Percentiles rank a stretch among this genome's conserved stretches.
These are phyloP conservation scores for Fagus crenata DNA, from an alignment of 306 rosid genomes.

Conservation along the genomic window DNA sequence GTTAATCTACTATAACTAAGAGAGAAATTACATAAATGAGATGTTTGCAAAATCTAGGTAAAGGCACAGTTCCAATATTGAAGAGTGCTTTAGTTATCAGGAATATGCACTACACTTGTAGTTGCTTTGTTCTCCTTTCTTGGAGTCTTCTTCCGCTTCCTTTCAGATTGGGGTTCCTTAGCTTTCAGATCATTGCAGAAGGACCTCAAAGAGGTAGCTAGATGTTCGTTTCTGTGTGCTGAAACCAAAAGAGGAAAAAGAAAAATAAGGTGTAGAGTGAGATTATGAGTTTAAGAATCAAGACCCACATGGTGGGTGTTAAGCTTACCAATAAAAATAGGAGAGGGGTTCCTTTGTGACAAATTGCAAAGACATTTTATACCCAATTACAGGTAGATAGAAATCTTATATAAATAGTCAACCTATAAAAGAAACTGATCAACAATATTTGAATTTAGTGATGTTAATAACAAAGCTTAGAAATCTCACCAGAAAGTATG, in stretches of 20 bases:
- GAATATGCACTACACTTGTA: conserved; percentile 34
- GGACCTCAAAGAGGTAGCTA: conserved; percentile 60
- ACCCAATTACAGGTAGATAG: background rate
- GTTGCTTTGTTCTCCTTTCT: conserved; percentile 52
- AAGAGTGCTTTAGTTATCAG: conserved; percentile 23
- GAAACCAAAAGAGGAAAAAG: conserved; percentile 30
- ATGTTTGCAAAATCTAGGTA: conserved; percentile 1
- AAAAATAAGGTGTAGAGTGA: too few species aligned
- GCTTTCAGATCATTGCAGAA: conserved; percentile 63
- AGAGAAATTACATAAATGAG: background rate
- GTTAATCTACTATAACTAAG: background rate
- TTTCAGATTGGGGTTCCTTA: conserved; percentile 73
- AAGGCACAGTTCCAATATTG: background rate
- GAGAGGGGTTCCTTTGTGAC: background rate
- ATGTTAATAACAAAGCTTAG: background rate
- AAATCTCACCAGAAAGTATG: conserved; percentile 71
- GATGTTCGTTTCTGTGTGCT: conserved; percentile 87
- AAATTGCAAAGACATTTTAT: background rate
- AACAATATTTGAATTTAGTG: background rate
- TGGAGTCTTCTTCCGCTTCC: conserved; percentile 71
- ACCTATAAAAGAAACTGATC: background rate
- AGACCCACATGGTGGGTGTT: too few species aligned
- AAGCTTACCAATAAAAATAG: too few species aligned
- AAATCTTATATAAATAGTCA: background rate
- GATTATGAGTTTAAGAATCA: too few species aligned